A percentile compares a stretch with the other conserved stretches of the same genome.
Conservation (phyloP, 805 yeast species). For the Sungouiozyma ichnusensis region DNA sequence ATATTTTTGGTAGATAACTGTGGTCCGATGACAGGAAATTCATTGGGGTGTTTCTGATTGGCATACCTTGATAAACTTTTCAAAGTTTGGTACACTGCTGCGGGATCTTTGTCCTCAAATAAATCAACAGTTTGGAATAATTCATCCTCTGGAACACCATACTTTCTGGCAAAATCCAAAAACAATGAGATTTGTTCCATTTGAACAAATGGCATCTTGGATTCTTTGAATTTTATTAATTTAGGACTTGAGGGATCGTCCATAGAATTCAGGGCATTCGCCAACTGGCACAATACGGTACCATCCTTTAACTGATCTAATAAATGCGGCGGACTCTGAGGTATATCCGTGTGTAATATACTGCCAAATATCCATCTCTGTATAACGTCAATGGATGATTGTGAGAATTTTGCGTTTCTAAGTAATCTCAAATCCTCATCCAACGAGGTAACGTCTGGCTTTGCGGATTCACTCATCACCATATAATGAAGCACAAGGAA, state of each 20-base stretch:
- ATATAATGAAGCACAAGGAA: background rate
- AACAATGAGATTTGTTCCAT: slow-evolving; percentile 82
- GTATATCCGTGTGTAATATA: slow-evolving; percentile 22
- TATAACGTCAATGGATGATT: slow-evolving; percentile 31
- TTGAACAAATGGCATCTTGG: slow-evolving; percentile 62
- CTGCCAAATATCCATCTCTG: slow-evolving; percentile 45
- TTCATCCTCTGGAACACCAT: slow-evolving; percentile 75
- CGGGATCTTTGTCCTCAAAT: slow-evolving; percentile 64
- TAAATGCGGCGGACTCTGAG: slow-evolving; percentile 22
- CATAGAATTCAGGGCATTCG: slow-evolving; percentile 30
- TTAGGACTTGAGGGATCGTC: slow-evolving; percentile 20
- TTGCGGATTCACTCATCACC: slow-evolving; percentile 21
- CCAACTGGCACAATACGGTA: slow-evolving; percentile 36
- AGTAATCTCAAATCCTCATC: slow-evolving; percentile 50
- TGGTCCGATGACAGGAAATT: slow-evolving; percentile 49
- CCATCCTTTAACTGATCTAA: slow-evolving; percentile 56
- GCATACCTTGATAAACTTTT: slow-evolving; percentile 66
- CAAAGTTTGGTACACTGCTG: slow-evolving; percentile 64
- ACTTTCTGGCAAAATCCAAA: slow-evolving; percentile 44
- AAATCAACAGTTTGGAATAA: slow-evolving; percentile 70
- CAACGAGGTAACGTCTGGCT: slow-evolving; percentile 42
- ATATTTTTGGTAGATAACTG: slow-evolving; percentile 37
- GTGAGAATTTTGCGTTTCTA: slow-evolving; percentile 43
- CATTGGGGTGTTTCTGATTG: slow-evolving; percentile 39
- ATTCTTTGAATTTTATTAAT: slow-evolving; percentile 41